Percentiles rank a stretch among this genome's conserved stretches.
These are phyloP conservation scores for Aspergillus fructus DNA, from an alignment of 2,329 filamentous ascomycete genomes.

Conservation along the genomic window DNA sequence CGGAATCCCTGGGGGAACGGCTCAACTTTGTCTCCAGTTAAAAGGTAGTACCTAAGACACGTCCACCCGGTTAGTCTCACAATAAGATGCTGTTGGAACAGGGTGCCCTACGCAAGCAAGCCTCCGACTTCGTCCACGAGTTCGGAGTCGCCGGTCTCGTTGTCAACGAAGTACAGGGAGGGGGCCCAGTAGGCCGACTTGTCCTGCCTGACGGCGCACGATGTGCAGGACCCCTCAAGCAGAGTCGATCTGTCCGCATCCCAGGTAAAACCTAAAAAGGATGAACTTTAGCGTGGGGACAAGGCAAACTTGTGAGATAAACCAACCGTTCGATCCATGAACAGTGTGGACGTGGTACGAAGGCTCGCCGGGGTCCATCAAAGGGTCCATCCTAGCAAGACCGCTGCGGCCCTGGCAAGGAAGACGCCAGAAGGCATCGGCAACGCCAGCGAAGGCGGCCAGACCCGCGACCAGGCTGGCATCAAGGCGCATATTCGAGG, in stretches of 20 bases:
- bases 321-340: conserved; percentile 69
- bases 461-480: conserved; percentile 26
- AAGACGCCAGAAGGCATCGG: conserved; percentile 83
- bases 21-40: conserved; percentile 63
- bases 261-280: conserved; percentile 58
- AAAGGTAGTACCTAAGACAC: conserved; percentile 76
- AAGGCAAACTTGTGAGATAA: neutral
- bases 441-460: conserved; percentile 33
- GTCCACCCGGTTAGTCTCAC: neutral
- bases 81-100: neutral
- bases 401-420: conserved; percentile 72
- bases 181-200: conserved; percentile 89
- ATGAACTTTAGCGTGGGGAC: conserved; percentile 11
- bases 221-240: conserved; percentile 67
- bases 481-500: conserved; percentile 16
- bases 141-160: conserved; percentile 61
- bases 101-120: conserved; percentile 73
- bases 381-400: conserved; percentile 72
- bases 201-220: conserved; percentile 76
- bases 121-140: conserved; percentile 74
- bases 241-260: conserved; percentile 60
- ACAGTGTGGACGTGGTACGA: conserved; percentile 71
- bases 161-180: conserved; percentile 71
- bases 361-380: conserved; percentile 62
- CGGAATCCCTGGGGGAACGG: conserved; percentile 76